phyloP scores from a whole-genome alignment of 2,329 filamentous ascomycete species.

The Cordyceps pruinosa region DNA sequence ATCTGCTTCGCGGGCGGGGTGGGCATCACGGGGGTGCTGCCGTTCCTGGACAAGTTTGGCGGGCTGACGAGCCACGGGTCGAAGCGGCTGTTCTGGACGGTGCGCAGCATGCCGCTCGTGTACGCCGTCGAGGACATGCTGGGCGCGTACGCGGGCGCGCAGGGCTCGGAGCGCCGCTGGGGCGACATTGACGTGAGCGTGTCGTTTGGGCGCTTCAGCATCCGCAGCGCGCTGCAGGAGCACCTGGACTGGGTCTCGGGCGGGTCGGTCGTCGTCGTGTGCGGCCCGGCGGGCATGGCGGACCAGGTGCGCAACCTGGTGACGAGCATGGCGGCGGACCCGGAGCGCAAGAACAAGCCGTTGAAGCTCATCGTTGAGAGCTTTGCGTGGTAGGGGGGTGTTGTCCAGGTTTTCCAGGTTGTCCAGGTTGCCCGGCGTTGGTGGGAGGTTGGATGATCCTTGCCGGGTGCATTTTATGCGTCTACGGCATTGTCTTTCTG shows the following conservation, averaged over 20 bases:
- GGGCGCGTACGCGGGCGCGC: constrained; percentile 7
- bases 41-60: constrained; percentile 16
- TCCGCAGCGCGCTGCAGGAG: constrained; percentile 15
- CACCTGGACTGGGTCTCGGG: constrained; percentile 13
- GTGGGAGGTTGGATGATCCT: too few relatives aligned
- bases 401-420: too few relatives aligned
- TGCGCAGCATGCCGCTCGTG: constrained; percentile 17
- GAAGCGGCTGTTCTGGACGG: constrained; percentile 20
- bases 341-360: constrained; percentile 9
- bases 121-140: constrained; percentile 17
- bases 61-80: constrained; percentile 12
- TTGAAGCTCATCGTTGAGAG: constrained; percentile 15
- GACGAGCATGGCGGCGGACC: constrained; percentile 11
- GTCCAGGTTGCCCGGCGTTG: too few relatives aligned
- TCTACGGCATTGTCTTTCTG: background rate
- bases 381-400: constrained; percentile 11
- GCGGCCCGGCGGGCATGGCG: constrained; percentile 18
- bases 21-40: constrained; percentile 25
- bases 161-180: constrained; percentile 13
- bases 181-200: constrained; percentile 17
- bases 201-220: constrained; percentile 17
- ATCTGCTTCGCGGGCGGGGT: constrained; percentile 26
- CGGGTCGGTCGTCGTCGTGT: constrained; percentile 19
- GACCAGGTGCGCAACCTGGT: constrained; percentile 18
- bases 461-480: background rate